Conservation (phyloP, 768 basidiomycete genomes). For the Boletus eberwhitei region DNA sequence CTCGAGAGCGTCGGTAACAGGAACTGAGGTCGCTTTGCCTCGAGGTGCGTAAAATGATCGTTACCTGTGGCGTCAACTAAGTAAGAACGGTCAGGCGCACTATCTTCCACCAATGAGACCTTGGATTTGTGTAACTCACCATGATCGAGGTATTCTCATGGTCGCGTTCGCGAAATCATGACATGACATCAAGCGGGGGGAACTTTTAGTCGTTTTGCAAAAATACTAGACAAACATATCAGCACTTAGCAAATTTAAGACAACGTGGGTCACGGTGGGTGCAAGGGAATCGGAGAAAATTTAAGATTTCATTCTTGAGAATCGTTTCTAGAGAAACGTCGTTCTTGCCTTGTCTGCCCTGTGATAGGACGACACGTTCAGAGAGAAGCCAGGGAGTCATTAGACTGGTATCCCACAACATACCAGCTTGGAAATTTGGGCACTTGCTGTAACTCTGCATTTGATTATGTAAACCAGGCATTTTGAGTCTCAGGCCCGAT, state of each 20-base stretch:
- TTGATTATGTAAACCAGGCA: neutral
- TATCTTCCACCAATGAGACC: conserved; percentile 5
- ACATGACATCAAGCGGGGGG: conserved; percentile 2
- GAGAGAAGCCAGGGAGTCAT: neutral
- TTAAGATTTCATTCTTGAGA: conserved; percentile 10
- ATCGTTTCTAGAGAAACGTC: conserved; percentile 4
- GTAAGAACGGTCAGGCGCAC: conserved; percentile 1
- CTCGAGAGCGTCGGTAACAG: conserved; percentile 1
- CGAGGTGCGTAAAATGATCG: neutral
- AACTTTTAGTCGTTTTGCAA: neutral
- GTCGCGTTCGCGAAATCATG: neutral
- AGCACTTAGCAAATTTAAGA: neutral
- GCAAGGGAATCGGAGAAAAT: neutral
- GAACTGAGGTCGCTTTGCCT: conserved; percentile 6
- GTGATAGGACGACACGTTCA: conserved; percentile 5
- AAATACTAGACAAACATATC: conserved; percentile 11
- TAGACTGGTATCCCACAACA: conserved; percentile 1
- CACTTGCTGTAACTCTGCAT: neutral
- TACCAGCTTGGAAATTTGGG: neutral
- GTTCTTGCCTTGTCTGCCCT: neutral
- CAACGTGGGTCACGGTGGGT: conserved; percentile 19
- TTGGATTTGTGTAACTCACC: conserved; percentile 1
- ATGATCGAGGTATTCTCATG: conserved; percentile 23
- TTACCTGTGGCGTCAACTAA: conserved; percentile 17
- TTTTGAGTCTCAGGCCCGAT: neutral